These are phyloP conservation scores for Petasospora rhodanensis DNA, from an alignment of 1,139 yeast genomes.

Conservation along the genomic window DNA sequence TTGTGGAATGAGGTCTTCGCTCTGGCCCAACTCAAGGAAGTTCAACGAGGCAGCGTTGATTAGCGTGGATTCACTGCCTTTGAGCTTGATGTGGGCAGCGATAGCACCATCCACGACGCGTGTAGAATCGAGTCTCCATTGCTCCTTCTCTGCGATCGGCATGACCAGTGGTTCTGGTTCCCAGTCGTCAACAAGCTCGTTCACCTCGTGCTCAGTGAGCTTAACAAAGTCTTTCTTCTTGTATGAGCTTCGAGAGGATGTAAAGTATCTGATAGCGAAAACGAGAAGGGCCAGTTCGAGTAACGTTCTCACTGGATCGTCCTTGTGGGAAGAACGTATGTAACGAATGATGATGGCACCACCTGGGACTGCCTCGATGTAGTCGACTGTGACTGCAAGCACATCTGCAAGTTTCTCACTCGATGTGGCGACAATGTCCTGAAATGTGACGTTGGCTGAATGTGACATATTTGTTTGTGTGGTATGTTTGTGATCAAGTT, in stretches of 20 bases:
- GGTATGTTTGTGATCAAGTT: neutral
- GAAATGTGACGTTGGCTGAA: slow-evolving; percentile 13
- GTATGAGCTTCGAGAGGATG: slow-evolving; percentile 76
- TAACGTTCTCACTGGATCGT: slow-evolving; percentile 88
- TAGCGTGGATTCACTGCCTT: slow-evolving; percentile 19
- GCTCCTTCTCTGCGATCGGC: slow-evolving; percentile 46
- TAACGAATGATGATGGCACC: slow-evolving; percentile 72
- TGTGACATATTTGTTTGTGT: slow-evolving; percentile 1
- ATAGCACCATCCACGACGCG: slow-evolving; percentile 62
- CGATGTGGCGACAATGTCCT: slow-evolving; percentile 13
- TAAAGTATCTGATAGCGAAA: slow-evolving; percentile 83
- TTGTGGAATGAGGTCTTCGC: slow-evolving; percentile 43
- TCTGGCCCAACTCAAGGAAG: slow-evolving; percentile 53
- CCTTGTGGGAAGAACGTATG: slow-evolving; percentile 82
- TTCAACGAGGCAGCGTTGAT: slow-evolving; percentile 60
- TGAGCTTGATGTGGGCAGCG: slow-evolving; percentile 43
- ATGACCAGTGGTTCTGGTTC: slow-evolving; percentile 77
- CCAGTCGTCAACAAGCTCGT: slow-evolving; percentile 88
- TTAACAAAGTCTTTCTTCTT: slow-evolving; percentile 68
- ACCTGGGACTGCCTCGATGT: slow-evolving; percentile 56
- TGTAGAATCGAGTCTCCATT: slow-evolving; percentile 56
- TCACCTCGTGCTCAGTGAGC: slow-evolving; percentile 65
- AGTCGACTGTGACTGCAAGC: slow-evolving; percentile 4
- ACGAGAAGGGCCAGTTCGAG: slow-evolving; percentile 73
- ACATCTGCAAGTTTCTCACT: slow-evolving; percentile 4